phyloP scores from a whole-genome alignment of 1,284 basidiomycete genomes.

The Trametes pubescens region DNA sequence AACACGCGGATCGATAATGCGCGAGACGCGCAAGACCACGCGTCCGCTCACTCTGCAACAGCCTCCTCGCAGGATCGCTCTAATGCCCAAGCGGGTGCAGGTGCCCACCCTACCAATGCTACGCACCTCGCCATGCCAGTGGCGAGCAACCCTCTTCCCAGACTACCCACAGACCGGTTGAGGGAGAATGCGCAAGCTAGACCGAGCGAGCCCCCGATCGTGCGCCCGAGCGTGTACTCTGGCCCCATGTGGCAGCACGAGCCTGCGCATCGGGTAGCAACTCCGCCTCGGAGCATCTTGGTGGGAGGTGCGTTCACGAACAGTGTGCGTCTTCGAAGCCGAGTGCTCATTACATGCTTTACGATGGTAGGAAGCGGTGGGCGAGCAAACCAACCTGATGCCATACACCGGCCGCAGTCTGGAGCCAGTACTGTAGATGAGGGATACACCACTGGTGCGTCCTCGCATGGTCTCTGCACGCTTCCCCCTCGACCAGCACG shows the following conservation, averaged over 20 bases:
- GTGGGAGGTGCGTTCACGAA: neutral
- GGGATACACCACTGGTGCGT: neutral
- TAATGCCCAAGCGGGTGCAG: neutral
- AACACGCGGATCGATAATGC: slow-evolving; percentile 12
- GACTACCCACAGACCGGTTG: neutral
- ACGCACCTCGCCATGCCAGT: neutral
- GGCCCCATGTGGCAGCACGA: neutral
- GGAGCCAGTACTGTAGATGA: neutral
- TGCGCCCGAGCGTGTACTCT: neutral
- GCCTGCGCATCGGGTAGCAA: slow-evolving; percentile 1
- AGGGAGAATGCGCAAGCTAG: neutral
- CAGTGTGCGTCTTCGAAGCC: neutral
- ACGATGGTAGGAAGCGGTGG: neutral
- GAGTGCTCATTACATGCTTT: neutral
- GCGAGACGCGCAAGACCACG: neutral
- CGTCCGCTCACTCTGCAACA: neutral
- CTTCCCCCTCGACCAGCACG: neutral
- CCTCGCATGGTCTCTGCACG: neutral
- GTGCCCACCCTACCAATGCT: neutral
- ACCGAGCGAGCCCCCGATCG: neutral
- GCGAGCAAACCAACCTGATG: neutral
- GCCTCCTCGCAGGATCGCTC: slow-evolving; percentile 1
- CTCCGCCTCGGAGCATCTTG: neutral
- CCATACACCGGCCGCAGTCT: neutral
- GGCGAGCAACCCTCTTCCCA: slow-evolving; percentile 1